Conservation (phyloP, 2,329 filamentous ascomycete genomes). For the Torrubiellomyces zombiae region DNA sequence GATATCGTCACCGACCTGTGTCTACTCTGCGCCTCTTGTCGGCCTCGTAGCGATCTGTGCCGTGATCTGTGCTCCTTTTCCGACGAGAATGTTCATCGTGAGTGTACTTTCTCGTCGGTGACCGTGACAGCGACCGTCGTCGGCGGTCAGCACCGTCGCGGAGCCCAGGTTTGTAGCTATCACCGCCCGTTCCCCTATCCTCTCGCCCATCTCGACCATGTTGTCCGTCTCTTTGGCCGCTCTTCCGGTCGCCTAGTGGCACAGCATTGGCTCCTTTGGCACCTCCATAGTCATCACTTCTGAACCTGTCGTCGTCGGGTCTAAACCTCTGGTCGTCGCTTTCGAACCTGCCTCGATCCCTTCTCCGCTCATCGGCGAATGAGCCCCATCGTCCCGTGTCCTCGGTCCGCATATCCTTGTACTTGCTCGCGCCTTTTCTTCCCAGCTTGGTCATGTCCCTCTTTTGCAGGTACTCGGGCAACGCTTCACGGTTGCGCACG, state of each 20-base stretch:
- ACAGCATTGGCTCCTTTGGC: constrained; percentile 53
- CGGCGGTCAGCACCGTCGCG: constrained; percentile 4
- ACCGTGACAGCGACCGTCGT: constrained; percentile 18
- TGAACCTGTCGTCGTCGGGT: constrained; percentile 39
- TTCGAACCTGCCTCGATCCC: constrained; percentile 16
- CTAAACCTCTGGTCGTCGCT: constrained; percentile 50
- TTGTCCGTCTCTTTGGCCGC: constrained; percentile 14
- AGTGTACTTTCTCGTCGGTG: constrained; percentile 28
- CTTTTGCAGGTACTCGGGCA: constrained; percentile 85
- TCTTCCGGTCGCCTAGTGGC: constrained; percentile 38
- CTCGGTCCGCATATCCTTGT: constrained; percentile 73
- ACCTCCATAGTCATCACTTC: constrained; percentile 23
- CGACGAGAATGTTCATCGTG: constrained; percentile 29
- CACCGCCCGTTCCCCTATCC: constrained; percentile 4
- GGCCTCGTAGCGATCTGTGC: constrained; percentile 34
- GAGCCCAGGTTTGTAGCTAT: constrained; percentile 1
- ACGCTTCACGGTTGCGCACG: constrained; percentile 59
- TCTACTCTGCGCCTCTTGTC: constrained; percentile 46
- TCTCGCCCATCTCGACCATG: constrained; percentile 13
- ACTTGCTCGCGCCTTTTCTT: constrained; percentile 79
- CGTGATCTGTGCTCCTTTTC: constrained; percentile 41
- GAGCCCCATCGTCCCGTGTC: constrained; percentile 82
- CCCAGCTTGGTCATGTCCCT: constrained; percentile 88
- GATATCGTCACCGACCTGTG: constrained; percentile 9
- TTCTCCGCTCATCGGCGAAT: constrained; percentile 29